Evolutionary conservation across 2,329 filamentous ascomycete genomes (phyloP), one percentile per base, ranked within the genome.

Genomic region (Alternaria metachromatica): DNA sequence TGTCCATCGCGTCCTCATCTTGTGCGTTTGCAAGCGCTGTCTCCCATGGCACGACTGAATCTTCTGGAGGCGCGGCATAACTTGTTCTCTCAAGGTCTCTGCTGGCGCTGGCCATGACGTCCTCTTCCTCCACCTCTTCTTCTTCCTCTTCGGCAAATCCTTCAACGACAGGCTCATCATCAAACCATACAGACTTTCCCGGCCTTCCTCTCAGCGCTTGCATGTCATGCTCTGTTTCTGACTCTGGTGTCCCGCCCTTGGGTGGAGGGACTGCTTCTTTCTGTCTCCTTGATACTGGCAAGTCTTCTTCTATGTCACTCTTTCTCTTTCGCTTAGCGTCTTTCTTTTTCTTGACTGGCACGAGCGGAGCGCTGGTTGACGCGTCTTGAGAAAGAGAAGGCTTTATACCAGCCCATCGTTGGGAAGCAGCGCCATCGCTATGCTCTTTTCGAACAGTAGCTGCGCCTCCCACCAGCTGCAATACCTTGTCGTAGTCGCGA

Each of bases 401-500:
- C 7, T 23, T 37, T 13, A 55, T 10, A n/a, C 13, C 21, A 11
- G 9, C 58, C 64, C 66, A 68, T 7, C 64, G 57, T 46, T 18
- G 48, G 23, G 69, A 69, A 2, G 57, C 57, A 11, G 48, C 43
- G 12, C 67, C 46, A 46, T 73, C 71, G 11, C 46, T 41, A 45
- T 72, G 63, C 5, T 45, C 58, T 3, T 48, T 44, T n/a, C 51
- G 28, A n/a, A 60, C 37, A 8, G 37, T 8, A n/a, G 18, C 50
- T 7, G 67, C 61, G 13, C 64, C 70, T 10, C 67, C 67, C 4
- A 71, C 48, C 6, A 56, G 28, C 3, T 55, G 43, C 10, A 70
- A 53, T 37, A 73, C 51, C 26, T 58, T 48, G 1, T 62, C 53
- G n/a, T 65, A 75, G 37, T 76, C 69, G 3, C 55, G 51, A 12